phyloP scores from a whole-genome alignment of 768 basidiomycete species.

The Clitopilus passeckerianus region DNA sequence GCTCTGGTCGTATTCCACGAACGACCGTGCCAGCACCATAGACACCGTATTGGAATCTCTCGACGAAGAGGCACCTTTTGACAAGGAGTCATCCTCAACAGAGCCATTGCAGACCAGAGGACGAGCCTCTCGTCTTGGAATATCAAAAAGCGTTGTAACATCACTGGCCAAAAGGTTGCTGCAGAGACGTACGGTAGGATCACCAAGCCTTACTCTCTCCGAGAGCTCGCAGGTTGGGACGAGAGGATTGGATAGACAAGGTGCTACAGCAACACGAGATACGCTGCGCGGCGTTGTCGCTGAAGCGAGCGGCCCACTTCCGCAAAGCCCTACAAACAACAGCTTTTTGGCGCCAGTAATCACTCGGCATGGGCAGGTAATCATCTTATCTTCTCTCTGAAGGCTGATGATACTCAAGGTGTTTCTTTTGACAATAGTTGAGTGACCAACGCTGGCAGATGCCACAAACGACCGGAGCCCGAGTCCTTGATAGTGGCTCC shows the following conservation, averaged over 20 bases:
- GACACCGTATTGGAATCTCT: neutral
- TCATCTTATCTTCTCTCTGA: constrained; percentile 27
- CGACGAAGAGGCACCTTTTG: neutral
- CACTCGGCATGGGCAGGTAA: constrained; percentile 76
- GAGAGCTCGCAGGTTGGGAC: too few species aligned
- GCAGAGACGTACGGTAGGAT: too few species aligned
- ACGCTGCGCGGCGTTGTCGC: constrained; percentile 27
- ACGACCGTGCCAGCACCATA: neutral
- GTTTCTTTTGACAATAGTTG: constrained; percentile 88
- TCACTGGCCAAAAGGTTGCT: too few species aligned
- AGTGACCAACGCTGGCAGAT: constrained; percentile 80
- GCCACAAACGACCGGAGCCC: constrained; percentile 68
- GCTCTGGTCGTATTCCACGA: neutral
- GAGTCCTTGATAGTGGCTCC: constrained; percentile 53
- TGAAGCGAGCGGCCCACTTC: constrained; percentile 23
- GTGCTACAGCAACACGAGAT: constrained; percentile 22
- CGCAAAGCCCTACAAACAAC: constrained; percentile 36
- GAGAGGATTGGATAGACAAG: too few species aligned
- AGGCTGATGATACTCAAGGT: constrained; percentile 27
- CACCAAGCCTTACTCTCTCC: too few species aligned
- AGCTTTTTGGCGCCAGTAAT: constrained; percentile 93
- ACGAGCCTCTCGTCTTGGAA: too few species aligned
- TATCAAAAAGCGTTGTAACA: too few species aligned
- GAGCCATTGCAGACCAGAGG: too few species aligned
- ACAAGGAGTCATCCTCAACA: too few species aligned